These are phyloP conservation scores for Pilatotrama ljubarskyi DNA, from an alignment of 768 basidiomycete species.

Conservation along the genomic window DNA sequence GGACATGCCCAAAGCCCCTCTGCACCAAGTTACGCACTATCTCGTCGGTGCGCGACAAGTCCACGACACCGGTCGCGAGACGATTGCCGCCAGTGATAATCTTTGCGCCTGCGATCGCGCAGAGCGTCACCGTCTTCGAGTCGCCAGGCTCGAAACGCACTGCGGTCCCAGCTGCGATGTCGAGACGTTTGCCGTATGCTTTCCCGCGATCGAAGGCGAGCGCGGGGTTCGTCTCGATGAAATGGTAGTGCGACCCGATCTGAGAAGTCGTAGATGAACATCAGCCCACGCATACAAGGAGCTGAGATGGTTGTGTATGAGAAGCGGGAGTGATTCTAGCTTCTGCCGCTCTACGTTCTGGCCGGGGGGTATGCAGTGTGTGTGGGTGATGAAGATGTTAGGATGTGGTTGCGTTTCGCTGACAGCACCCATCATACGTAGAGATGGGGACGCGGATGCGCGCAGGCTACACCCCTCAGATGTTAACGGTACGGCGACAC, in stretches of 20 bases:
- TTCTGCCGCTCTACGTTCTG: no score
- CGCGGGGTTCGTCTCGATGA: conserved; percentile 83
- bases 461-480: no score
- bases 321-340: not conserved
- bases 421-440: no score
- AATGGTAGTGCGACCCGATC: conserved; percentile 95
- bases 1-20: conserved; percentile 68
- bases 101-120: conserved; percentile 71
- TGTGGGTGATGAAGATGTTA: no score
- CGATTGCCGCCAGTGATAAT: conserved; percentile 79
- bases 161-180: conserved; percentile 93
- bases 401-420: no score
- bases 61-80: conserved; percentile 59
- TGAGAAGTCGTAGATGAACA: conserved; percentile 32
- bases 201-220: conserved; percentile 81
- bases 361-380: no score
- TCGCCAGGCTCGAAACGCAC: conserved; percentile 97
- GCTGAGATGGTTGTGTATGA: no score
- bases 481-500: no score
- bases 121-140: conserved; percentile 77
- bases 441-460: no score
- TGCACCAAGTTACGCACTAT: conserved; percentile 51
- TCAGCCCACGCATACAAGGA: not conserved
- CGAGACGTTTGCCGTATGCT: conserved; percentile 83
- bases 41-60: conserved; percentile 43